These are phyloP conservation scores for Dactylorhiza incarnata DNA, from an alignment of 106 monocot species.

Conservation along the genomic window DNA sequence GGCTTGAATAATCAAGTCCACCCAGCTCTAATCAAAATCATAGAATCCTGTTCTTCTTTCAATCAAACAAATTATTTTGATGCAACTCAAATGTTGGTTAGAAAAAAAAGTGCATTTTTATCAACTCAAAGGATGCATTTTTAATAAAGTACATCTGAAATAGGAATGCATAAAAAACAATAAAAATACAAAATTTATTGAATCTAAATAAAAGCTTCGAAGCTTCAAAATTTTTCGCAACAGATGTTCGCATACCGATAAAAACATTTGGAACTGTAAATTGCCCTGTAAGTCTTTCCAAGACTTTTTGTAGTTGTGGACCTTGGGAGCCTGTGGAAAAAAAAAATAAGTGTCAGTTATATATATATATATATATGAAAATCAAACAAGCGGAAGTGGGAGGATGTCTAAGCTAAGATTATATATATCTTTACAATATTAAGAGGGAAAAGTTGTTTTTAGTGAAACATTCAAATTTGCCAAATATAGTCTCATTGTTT, in stretches of 20 bases:
- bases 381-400: too few relatives aligned
- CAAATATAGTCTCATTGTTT: too few relatives aligned
- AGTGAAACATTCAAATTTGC: too few relatives aligned
- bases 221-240: neutral
- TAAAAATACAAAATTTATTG: neutral
- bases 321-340: slow-evolving; percentile 64
- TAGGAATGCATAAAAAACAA: neutral
- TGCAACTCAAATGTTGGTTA: neutral
- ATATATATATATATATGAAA: too few relatives aligned
- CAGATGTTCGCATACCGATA: slow-evolving; percentile 30
- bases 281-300: slow-evolving; percentile 57
- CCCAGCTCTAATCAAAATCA: too few relatives aligned
- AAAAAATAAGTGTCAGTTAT: neutral
- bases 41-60: too few relatives aligned
- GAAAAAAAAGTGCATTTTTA: neutral
- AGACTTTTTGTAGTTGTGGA: slow-evolving; percentile 49
- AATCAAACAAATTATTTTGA: too few relatives aligned
- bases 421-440: too few relatives aligned
- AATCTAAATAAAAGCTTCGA: neutral
- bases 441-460: too few relatives aligned
- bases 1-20: too few relatives aligned
- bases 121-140: neutral
- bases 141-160: neutral
- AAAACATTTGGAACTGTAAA: slow-evolving; percentile 64
- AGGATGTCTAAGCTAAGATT: too few relatives aligned